These are phyloP conservation scores for Lactarius indigo DNA, from an alignment of 768 basidiomycete genomes.

Conservation along the genomic window DNA sequence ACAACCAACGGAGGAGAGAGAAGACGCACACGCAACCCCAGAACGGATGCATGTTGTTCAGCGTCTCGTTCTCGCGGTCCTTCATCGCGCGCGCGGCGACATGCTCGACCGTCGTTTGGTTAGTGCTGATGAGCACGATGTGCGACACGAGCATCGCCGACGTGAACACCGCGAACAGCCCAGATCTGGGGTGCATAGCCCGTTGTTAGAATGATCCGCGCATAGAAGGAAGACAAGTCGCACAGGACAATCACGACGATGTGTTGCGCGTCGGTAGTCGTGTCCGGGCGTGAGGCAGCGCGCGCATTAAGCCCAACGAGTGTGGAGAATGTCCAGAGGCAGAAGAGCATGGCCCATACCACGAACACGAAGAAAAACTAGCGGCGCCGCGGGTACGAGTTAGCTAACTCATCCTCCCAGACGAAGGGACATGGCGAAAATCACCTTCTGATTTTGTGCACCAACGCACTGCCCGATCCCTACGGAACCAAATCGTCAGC, in stretches of 20 bases:
- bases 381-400: not conserved
- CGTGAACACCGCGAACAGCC: conserved; percentile 71
- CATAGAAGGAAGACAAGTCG: conserved; percentile 31
- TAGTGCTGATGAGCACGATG: conserved; percentile 52
- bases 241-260: conserved; percentile 74
- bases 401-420: not conserved
- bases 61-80: conserved; percentile 54
- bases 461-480: conserved; percentile 97
- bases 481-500: conserved; percentile 28
- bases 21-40: conserved; percentile 52
- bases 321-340: conserved; percentile 59
- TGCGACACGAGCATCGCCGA: conserved; percentile 54
- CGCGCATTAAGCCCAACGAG: conserved; percentile 52
- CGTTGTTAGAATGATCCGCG: not conserved
- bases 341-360: conserved; percentile 56
- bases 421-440: conserved; percentile 15
- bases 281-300: conserved; percentile 26
- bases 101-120: conserved; percentile 82
- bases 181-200: conserved; percentile 44
- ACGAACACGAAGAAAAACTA: conserved; percentile 87
- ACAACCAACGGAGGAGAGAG: not conserved
- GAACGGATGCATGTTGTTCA: conserved; percentile 51
- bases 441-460: conserved; percentile 83
- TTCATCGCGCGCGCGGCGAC: conserved; percentile 53
- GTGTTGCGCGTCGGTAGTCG: conserved; percentile 57